Evolutionary conservation across 805 yeast species (phyloP), one percentile per base, ranked within the genome.

Genomic region (Torulaspora delbrueckii): DNA sequence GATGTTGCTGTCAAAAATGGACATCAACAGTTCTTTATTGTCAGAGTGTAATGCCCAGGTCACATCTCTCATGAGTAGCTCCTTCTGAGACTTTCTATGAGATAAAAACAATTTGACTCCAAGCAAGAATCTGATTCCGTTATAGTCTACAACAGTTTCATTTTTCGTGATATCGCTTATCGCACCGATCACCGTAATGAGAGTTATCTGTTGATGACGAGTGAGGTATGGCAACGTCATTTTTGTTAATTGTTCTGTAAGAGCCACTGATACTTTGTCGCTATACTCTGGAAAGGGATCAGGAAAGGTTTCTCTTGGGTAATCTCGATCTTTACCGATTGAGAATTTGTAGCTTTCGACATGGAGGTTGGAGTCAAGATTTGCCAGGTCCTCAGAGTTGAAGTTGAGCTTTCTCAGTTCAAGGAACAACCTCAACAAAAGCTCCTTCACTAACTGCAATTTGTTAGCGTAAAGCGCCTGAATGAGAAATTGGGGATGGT

Each of bases 161-260:
- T 70, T 72, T 41, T 71, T 70, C 10, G 73, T 72, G 4, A 86
- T 73, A 13, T 78, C 79, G 19, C 73, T 70, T 22, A 86, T 68
- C 1, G 89, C 82, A 39, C 78, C 81, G 5, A 87, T 71, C 2
- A 87, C 79, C 12, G 86, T 78, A 1, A 83, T 72, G 23, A 90
- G 72, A 0, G 96, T 88, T 24, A 83, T 80, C 59, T 90, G 98
- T 62, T 90, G 96, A 66, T 90, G 97, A 48, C 96, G 79, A 0
- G 96, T 88, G 24, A 90, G 62, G 50, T 82, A 82, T 0, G 96
- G 96, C 23, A 90, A 68, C 1, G 91, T 73, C 4, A 77, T 70
- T 48, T 76, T 79, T 34, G 79, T 78, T 42, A 90, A 68, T 49
- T 78, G 78, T 18, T 82, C 84, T 12, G 72, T 67, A 18, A 90